These are phyloP conservation scores for Setaria italica DNA, from an alignment of 202 grass and related monocot genomes.

Conservation along the genomic window DNA sequence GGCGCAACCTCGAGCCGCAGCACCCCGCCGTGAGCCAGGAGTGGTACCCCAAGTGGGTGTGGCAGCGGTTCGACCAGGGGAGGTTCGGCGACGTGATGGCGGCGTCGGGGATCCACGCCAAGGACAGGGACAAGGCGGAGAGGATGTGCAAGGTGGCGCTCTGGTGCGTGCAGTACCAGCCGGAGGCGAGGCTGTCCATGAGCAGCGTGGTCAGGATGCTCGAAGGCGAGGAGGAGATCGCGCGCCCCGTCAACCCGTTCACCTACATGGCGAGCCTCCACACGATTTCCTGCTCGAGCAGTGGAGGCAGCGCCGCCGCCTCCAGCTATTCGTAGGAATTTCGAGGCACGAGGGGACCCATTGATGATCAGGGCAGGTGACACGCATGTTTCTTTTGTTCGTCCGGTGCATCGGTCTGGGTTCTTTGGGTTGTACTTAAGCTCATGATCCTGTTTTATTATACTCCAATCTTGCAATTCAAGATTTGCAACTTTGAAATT, in stretches of 20 bases:
- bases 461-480: neutral
- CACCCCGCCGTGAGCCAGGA: conserved; percentile 48
- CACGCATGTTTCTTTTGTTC: neutral
- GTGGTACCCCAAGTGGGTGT: conserved; percentile 66
- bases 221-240: conserved; percentile 64
- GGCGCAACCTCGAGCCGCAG: conserved; percentile 36
- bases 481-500: neutral
- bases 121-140: conserved; percentile 51
- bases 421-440: neutral
- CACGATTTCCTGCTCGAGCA: neutral
- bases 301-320: neutral
- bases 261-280: conserved; percentile 37
- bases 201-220: conserved; percentile 60
- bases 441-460: neutral
- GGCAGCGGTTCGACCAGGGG: conserved; percentile 47
- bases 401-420: neutral
- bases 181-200: conserved; percentile 55
- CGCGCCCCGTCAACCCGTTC: conserved; percentile 51
- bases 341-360: neutral
- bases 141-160: conserved; percentile 64
- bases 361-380: neutral
- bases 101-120: conserved; percentile 31
- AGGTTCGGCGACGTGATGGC: conserved; percentile 39
- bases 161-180: conserved; percentile 61
- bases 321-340: conserved; percentile 7